Conservation (phyloP, 768 basidiomycete species). For the Pisolithus albus region DNA sequence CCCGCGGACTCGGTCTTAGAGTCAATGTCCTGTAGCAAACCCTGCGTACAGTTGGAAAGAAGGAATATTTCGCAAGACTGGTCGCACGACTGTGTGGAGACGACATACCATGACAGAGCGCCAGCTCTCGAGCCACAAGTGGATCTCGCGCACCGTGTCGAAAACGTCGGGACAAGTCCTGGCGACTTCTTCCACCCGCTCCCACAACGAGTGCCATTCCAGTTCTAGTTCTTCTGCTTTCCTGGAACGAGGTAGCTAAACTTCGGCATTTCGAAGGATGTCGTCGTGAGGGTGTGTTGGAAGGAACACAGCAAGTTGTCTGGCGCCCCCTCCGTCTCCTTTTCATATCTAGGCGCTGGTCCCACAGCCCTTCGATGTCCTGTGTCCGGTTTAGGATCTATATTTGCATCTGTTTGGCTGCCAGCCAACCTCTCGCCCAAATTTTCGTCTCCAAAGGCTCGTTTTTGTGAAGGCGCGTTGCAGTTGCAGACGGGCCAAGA, state of each 20-base stretch:
- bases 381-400: too few relatives aligned
- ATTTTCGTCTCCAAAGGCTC: slow-evolving; percentile 15
- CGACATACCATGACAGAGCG: background rate
- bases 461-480: too few relatives aligned
- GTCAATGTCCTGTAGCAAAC: background rate
- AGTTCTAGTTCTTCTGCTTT: background rate
- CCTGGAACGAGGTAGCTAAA: slow-evolving; percentile 1
- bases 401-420: slow-evolving; percentile 23
- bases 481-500: slow-evolving; percentile 2
- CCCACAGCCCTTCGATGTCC: background rate
- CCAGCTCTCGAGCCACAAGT: background rate
- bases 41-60: background rate
- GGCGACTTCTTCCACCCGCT: background rate
- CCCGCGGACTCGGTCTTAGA: background rate
- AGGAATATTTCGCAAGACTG: background rate
- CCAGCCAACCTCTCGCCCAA: slow-evolving; percentile 10
- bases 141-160: background rate
- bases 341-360: background rate
- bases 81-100: too few relatives aligned
- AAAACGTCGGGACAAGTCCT: background rate
- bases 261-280: background rate
- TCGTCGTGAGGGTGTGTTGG: background rate
- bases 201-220: background rate
- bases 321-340: background rate
- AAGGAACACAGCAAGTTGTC: background rate